Base-by-base conservation (phyloP, 495 filamentous ascomycete species). In the Corynascus novoguineensis region DNA sequence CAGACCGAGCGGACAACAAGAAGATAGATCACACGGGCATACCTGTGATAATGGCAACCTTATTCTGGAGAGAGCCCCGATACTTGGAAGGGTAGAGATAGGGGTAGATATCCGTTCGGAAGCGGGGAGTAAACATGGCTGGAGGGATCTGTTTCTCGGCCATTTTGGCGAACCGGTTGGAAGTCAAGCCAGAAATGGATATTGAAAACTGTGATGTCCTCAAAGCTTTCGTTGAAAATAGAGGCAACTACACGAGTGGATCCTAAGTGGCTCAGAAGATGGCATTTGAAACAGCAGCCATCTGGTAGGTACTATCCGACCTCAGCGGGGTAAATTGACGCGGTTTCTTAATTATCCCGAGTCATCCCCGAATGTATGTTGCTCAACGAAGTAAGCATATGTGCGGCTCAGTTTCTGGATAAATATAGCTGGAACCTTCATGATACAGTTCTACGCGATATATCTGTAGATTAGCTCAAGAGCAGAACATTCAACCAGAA, bases 1-100 rank as follows among this genome's bases (percentile, higher is more conserved):
- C 25, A n/a, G 4, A 14, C 4, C n/a, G 24, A 15, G 0, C n/a
- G 49, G 49, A 38, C 5, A 17, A 21, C 14, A 6, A n/a, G 24
- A 32, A 38, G 10, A 49, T 19, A 24, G 41, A 25, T 25, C 1
- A 15, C 14, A 14, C n/a, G n/a, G 2, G 6, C 55, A n/a, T 60
- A 65, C 60, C 67, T 1, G 68, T 69, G 44, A 70, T 64, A 47
- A 71, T 66, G 31, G 64, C 53, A 2, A 71, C 67, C 38, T 68
- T 62, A 49, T 60, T 57, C 24, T 60, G 27, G 11, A 71, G 58
- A 1, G 67, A 57, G 3, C 61, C 67, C 45, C 54, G 62, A 60
- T 64, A 71, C 35, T 69, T 71, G 22, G 49, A 45, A 0, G 67
- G 67, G 38, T 57, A 32, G 42, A 71, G 68, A 59, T 65, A 71